These are phyloP conservation scores for Chalaropsis thielavioides DNA, from an alignment of 2,329 filamentous ascomycete species.

Conservation along the genomic window DNA sequence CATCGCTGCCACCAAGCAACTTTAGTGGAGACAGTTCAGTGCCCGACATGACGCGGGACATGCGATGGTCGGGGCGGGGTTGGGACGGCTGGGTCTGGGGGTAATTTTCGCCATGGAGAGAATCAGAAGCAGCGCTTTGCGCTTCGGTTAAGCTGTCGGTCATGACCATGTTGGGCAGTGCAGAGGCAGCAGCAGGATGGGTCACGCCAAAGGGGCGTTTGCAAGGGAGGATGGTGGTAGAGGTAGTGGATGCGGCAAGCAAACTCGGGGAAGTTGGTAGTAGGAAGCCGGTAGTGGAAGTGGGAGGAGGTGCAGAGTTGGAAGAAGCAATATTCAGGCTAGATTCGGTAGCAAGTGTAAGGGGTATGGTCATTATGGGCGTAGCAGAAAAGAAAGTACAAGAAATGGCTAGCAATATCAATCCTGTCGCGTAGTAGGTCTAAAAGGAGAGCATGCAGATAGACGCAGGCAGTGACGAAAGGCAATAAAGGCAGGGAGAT, in stretches of 20 bases:
- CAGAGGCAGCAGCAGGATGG: background rate
- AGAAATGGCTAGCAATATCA: background rate
- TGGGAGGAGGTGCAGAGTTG: background rate
- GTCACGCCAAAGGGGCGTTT: conserved; percentile 14
- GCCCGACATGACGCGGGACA: conserved; percentile 41
- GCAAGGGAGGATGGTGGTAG: conserved; percentile 13
- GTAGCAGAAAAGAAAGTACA: background rate
- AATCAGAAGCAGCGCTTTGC: background rate
- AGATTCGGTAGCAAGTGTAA: conserved; percentile 14
- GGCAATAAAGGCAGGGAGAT: background rate
- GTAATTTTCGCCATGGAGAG: conserved; percentile 7
- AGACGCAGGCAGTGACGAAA: background rate
- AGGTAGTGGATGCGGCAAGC: background rate
- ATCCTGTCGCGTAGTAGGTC: background rate
- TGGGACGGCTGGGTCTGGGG: conserved; percentile 12
- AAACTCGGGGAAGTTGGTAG: conserved; percentile 3
- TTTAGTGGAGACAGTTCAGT: conserved; percentile 43
- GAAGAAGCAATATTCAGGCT: conserved; percentile 10
- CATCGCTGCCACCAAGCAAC: conserved; percentile 31
- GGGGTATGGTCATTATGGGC: conserved; percentile 15
- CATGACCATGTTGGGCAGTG: conserved; percentile 11
- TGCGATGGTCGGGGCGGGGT: conserved; percentile 21
- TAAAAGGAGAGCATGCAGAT: background rate
- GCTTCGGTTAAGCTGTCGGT: conserved; percentile 14
- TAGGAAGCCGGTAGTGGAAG: background rate